Conservation (phyloP, 805 yeast genomes). For the Metschnikowia hibisci region DNA sequence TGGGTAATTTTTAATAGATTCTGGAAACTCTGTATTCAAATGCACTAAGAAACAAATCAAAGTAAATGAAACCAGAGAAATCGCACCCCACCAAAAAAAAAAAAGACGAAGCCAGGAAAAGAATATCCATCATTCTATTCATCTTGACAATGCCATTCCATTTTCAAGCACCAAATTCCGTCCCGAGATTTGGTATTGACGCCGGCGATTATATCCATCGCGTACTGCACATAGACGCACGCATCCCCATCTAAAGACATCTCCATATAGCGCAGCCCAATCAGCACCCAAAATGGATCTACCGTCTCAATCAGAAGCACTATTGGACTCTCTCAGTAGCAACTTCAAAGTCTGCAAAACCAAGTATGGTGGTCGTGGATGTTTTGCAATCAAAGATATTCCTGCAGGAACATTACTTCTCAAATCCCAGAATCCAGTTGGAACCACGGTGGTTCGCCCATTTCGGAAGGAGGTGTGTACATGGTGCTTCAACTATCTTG, state of each 20-base stretch:
- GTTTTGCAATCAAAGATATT: slow-evolving; percentile 45
- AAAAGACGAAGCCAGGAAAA: no score
- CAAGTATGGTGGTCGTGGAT: slow-evolving; percentile 57
- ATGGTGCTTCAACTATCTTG: slow-evolving; percentile 46
- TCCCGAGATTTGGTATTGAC: no score
- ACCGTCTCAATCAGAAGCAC: neutral
- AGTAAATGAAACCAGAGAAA: no score
- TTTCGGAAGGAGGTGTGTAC: slow-evolving; percentile 63
- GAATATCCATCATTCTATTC: no score
- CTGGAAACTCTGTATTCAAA: no score
- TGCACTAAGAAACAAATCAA: no score
- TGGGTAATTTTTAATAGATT: slow-evolving; percentile 12
- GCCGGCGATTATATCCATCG: no score
- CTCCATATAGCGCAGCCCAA: neutral
- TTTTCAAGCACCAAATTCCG: no score
- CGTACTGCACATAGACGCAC: no score
- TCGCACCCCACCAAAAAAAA: no score
- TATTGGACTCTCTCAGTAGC: slow-evolving; percentile 11
- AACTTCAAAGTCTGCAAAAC: slow-evolving; percentile 37
- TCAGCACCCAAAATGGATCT: neutral
- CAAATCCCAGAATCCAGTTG: slow-evolving; percentile 39
- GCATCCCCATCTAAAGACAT: no score
- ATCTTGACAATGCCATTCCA: no score
- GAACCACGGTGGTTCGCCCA: slow-evolving; percentile 46
- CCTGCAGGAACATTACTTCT: slow-evolving; percentile 40